A percentile compares a stretch with the other conserved stretches of the same genome.
Conservation (phyloP, 176 grass and related monocot species). For the Hyparrhenia diplandra region DNA sequence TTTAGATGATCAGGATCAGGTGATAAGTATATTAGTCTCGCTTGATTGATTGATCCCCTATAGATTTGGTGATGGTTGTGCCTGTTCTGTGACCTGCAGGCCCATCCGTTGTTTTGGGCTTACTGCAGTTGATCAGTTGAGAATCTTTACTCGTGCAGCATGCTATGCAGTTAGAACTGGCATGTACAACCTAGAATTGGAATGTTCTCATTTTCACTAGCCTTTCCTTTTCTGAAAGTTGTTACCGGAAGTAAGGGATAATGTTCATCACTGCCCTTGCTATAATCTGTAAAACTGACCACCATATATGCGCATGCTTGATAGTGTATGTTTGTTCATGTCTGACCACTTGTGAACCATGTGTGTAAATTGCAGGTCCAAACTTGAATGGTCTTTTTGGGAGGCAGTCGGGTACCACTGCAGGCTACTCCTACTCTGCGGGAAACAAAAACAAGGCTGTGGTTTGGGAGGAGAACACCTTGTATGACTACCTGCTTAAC, state of each 20-base stretch:
- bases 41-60: background rate
- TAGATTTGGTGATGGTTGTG: background rate
- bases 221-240: background rate
- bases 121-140: background rate
- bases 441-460: constrained; percentile 96
- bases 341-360: background rate
- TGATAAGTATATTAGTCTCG: too few species aligned
- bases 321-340: background rate
- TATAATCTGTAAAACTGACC: background rate
- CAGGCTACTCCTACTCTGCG: constrained; percentile 74
- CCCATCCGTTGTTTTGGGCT: background rate
- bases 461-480: constrained; percentile 69
- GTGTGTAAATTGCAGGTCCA: constrained; percentile 41
- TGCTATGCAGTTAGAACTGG: background rate
- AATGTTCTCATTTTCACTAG: background rate
- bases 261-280: background rate
- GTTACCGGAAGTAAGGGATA: background rate
- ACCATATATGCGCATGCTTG: too few species aligned
- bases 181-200: too few species aligned
- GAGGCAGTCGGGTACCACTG: constrained; percentile 83
- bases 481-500: constrained; percentile 86
- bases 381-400: constrained; percentile 92
- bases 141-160: background rate
- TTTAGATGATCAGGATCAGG: background rate
- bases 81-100: background rate